A percentile compares a stretch with the other conserved stretches of the same genome.
phyloP scores from a whole-genome alignment of 2,329 filamentous ascomycete genomes.

The Microcyclospora pomicola region DNA sequence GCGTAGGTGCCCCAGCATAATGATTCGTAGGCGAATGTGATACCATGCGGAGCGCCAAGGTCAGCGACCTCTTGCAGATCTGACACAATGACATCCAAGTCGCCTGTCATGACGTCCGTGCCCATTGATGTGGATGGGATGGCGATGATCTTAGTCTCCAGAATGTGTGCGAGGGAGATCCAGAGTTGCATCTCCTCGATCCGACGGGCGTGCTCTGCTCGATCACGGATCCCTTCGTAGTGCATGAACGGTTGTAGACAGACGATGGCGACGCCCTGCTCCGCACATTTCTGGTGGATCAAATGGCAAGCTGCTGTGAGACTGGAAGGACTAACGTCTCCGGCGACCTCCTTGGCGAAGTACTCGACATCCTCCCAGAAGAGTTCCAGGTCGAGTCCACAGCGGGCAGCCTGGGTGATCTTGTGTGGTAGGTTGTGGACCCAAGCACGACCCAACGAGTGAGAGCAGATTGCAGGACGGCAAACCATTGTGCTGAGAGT shows the following conservation, averaged over 20 bases:
- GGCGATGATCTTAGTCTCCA: slow-evolving; percentile 59
- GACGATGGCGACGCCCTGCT: slow-evolving; percentile 44
- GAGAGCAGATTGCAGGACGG: slow-evolving; percentile 57
- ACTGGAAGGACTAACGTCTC: slow-evolving; percentile 33
- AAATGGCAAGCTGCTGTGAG: slow-evolving; percentile 42
- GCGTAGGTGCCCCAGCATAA: slow-evolving; percentile 58
- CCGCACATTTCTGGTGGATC: slow-evolving; percentile 44
- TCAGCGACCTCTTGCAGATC: slow-evolving; percentile 56
- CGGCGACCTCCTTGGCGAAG: slow-evolving; percentile 37
- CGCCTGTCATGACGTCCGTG: slow-evolving; percentile 35
- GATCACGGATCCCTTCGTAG: slow-evolving; percentile 59
- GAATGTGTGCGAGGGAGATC: slow-evolving; percentile 50
- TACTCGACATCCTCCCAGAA: slow-evolving; percentile 65
- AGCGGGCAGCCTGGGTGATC: slow-evolving; percentile 50
- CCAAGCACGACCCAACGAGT: slow-evolving; percentile 61
- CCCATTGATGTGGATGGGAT: slow-evolving; percentile 60
- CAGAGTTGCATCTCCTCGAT: slow-evolving; percentile 53
- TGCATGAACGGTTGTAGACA: slow-evolving; percentile 65
- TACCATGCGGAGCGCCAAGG: slow-evolving; percentile 43
- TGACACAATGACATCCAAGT: slow-evolving; percentile 42
- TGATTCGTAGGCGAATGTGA: slow-evolving; percentile 61
- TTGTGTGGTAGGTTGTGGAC: slow-evolving; percentile 55
- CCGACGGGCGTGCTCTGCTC: slow-evolving; percentile 41
- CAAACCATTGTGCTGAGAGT: slow-evolving; percentile 29
- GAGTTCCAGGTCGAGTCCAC: slow-evolving; percentile 61